Evolutionary conservation across 345 rosid genomes (phyloP).

Genomic region (Eucalyptus decipiens): DNA sequence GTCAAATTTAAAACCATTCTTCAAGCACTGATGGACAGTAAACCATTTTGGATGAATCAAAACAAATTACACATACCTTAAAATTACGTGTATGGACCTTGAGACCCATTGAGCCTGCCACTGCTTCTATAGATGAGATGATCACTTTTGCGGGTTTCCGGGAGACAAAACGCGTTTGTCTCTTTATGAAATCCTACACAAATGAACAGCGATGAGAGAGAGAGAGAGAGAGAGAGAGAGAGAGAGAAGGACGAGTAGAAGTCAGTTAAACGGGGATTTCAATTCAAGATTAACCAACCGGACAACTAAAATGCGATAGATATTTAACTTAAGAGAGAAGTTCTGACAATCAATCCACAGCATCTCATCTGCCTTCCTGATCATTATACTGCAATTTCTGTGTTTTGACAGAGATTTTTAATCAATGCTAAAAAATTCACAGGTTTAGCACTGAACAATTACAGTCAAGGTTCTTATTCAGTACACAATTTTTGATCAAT

Average conservation of each 20-base stretch:
- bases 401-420: background rate
- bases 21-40: background rate
- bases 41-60: background rate
- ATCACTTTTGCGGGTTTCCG: conserved; percentile 48
- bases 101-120: conserved; percentile 51
- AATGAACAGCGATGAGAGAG: background rate
- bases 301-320: background rate
- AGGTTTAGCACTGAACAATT: background rate
- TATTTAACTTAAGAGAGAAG: background rate
- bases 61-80: conserved; percentile 36
- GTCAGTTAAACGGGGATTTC: background rate
- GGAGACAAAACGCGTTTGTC: conserved; percentile 83
- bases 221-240: background rate
- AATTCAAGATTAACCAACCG: background rate
- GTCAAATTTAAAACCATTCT: background rate
- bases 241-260: background rate
- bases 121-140: conserved; percentile 55
- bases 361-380: background rate
- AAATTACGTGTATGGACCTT: conserved; percentile 63
- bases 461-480: background rate
- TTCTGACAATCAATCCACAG: background rate
- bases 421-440: background rate
- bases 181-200: conserved; percentile 55
- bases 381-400: background rate
- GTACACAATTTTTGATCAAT: background rate